Percentiles rank a stretch among this genome's conserved stretches.
These are phyloP conservation scores for Chenopodium berlandieri DNA, from an alignment of 148 eudicot species.

Conservation along the genomic window DNA sequence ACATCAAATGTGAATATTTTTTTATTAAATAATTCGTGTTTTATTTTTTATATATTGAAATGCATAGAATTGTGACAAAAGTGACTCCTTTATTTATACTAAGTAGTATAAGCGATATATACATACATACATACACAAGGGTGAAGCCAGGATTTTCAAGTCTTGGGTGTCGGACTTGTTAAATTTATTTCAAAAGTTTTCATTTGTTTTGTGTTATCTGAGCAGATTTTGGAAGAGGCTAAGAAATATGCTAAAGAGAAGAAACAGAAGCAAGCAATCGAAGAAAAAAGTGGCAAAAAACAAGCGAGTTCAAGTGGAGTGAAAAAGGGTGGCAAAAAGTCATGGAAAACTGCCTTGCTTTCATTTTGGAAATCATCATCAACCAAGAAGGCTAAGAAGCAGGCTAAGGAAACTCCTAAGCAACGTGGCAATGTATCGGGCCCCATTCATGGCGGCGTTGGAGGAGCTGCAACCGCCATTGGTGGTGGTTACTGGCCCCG, in stretches of 20 bases:
- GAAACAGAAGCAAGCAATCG: background rate
- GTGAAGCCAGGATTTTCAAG: no score
- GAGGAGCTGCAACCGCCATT: background rate
- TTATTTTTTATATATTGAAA: no score
- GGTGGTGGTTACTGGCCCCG: slow-evolving; percentile 4
- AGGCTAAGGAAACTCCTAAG: slow-evolving; percentile 7
- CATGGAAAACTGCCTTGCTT: slow-evolving; percentile 28
- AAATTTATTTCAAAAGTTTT: no score
- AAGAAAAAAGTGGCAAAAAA: background rate
- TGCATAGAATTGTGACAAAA: no score
- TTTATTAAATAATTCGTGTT: no score
- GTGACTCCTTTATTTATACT: no score
- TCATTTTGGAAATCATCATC: slow-evolving; percentile 22
- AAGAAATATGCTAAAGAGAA: slow-evolving; percentile 12
- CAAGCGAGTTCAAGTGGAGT: background rate
- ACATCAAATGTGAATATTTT: no score
- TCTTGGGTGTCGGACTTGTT: no score
- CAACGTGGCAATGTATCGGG: slow-evolving; percentile 13
- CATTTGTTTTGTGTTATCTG: background rate
- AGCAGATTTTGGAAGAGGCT: slow-evolving; percentile 34
- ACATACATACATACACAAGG: no score
- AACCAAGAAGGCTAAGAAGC: slow-evolving; percentile 9
- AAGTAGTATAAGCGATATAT: no score
- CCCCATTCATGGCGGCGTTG: slow-evolving; percentile 12
- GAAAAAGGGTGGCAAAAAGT: slow-evolving; percentile 18